Evolutionary conservation across 345 rosid species (phyloP).

Genomic region (Erysimum cheiranthoides): DNA sequence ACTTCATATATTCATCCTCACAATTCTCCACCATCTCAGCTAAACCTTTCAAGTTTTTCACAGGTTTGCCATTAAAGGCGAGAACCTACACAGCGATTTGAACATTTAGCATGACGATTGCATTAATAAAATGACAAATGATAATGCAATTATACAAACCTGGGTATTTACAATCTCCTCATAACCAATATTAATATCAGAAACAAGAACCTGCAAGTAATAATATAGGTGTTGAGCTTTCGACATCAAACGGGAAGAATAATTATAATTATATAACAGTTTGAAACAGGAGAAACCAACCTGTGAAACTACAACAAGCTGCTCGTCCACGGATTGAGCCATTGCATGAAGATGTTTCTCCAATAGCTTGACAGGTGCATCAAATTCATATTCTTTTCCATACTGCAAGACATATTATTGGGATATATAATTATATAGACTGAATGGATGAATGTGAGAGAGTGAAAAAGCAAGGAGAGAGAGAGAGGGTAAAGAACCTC

Average conservation of each 20-base stretch:
- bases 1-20: conserved; percentile 74
- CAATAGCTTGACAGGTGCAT: conserved; percentile 92
- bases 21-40: conserved; percentile 87
- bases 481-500: conserved; percentile 62
- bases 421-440: conserved; percentile 8
- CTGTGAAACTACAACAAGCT: conserved; percentile 93
- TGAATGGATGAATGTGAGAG: neutral
- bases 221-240: conserved; percentile 10
- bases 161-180: conserved; percentile 94
- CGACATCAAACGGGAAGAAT: neutral
- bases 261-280: neutral
- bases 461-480: neutral
- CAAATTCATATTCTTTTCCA: conserved; percentile 95
- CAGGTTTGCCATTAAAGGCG: conserved; percentile 84
- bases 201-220: conserved; percentile 77
- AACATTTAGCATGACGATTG: conserved; percentile 12
- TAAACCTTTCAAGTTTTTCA: conserved; percentile 80
- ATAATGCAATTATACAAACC: conserved; percentile 48
- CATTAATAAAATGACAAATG: conserved; percentile 1
- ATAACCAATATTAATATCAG: conserved; percentile 91
- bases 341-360: conserved; percentile 89
- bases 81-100: conserved; percentile 60
- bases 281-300: conserved; percentile 41
- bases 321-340: conserved; percentile 85
- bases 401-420: conserved; percentile 55